Conservation (phyloP, 352 stramenopile genomes). For the Globisporangium polare region DNA sequence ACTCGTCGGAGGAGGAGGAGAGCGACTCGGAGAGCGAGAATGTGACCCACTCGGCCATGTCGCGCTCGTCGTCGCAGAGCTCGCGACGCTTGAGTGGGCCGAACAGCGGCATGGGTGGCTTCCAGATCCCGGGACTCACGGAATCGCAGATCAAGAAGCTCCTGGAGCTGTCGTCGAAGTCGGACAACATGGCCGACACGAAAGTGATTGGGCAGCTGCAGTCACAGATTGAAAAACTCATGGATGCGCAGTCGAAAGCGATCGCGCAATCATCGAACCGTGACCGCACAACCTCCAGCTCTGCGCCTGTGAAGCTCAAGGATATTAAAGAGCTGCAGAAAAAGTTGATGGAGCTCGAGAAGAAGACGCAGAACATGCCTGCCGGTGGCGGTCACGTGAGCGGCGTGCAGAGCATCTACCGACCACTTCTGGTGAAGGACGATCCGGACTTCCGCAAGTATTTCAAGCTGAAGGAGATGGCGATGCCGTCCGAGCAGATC, state of each 20-base stretch:
- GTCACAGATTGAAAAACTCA: conserved; percentile 72
- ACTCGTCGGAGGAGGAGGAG: conserved; percentile 63
- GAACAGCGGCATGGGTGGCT: conserved; percentile 3
- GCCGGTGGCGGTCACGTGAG: neutral
- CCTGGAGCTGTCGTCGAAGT: conserved; percentile 56
- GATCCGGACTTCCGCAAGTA: conserved; percentile 74
- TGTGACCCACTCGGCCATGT: conserved; percentile 21
- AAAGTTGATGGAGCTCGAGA: conserved; percentile 71
- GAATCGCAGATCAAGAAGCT: conserved; percentile 64
- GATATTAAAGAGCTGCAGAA: conserved; percentile 75
- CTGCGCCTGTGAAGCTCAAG: conserved; percentile 48
- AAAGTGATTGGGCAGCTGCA: conserved; percentile 62
- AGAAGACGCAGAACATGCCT: conserved; percentile 55
- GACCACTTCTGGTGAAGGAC: conserved; percentile 59
- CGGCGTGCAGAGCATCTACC: conserved; percentile 29
- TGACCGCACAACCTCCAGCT: conserved; percentile 31
- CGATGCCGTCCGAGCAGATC: conserved; percentile 78
- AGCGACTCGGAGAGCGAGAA: conserved; percentile 73
- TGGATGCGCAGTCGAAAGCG: conserved; percentile 32
- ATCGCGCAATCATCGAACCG: conserved; percentile 18
- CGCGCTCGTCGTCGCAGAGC: conserved; percentile 15
- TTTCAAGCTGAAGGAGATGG: conserved; percentile 81
- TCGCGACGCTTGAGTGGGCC: conserved; percentile 11
- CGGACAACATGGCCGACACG: conserved; percentile 40
- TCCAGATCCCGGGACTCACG: conserved; percentile 55